Evolutionary conservation across 2,329 filamentous ascomycete species (phyloP), one percentile per base, ranked within the genome.

Genomic region (Tolypocladium album): DNA sequence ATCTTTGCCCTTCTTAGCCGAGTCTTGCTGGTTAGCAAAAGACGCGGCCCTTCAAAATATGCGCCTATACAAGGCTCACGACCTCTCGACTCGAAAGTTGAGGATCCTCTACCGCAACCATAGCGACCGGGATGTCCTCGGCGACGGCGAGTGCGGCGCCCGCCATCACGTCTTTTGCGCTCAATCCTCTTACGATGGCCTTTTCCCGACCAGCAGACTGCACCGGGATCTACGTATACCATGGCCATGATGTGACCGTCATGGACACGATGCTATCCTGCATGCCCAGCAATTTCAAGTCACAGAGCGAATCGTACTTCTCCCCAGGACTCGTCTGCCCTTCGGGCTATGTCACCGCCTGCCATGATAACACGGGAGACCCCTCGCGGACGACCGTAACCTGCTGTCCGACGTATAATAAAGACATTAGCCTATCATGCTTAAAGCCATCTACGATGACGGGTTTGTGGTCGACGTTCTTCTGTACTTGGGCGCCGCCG

Each of bases 401-500:
- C 2, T 75, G 73, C 61, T 75, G 72, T 39, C 73, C 72, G 2
- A 60, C 65, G 5, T 64, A 65, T 58, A 65, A 61, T 20, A 45
- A 61, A 6, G 64, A 63, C 22, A 60, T 74, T 12, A 67, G 64
- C 0, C 61, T 72, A 4, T 62, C 56, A 1, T 75, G 72, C 57
- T 68, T 73, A 17, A 59, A 59, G 22, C 61, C 70, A 8, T 57
- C 58, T 9, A 66, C 64, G 2, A 60, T 73, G 1, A 13, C 24
- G 4, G 59, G 57, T 3, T 58, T 61, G 1, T 74, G 66, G 67
- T 62, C 61, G 20, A 68, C 65, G 8, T 45, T 71, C 43, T 70
- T 69, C 31, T 75, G 72, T 63, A 72, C 70, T 1, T 75, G 70
- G 70, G 68, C 66, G 27, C 69, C 70, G 2, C 69, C 70, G 11